Evolutionary conservation across 2,329 filamentous ascomycete species (phyloP).

Genomic region (Davidsoniella eucalypti): DNA sequence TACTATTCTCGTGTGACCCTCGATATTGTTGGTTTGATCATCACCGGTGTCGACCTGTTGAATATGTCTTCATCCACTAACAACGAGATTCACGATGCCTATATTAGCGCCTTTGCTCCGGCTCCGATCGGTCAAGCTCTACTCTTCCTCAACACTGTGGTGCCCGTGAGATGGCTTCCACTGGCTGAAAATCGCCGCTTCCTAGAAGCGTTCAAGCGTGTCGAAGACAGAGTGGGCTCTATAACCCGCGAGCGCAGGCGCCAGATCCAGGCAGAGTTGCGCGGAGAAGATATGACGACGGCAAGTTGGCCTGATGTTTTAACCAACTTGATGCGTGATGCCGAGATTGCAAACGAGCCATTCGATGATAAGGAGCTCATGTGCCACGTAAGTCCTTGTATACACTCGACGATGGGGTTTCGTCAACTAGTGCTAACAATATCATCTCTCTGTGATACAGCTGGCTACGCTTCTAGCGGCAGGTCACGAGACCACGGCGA

Average conservation of each 20-base stretch:
- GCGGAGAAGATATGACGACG: slow-evolving; percentile 5
- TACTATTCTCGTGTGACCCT: slow-evolving; percentile 20
- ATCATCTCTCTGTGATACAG: slow-evolving; percentile 20
- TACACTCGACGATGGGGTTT: not conserved
- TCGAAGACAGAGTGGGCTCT: slow-evolving; percentile 17
- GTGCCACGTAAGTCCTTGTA: slow-evolving; percentile 8
- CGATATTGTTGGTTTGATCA: slow-evolving; percentile 22
- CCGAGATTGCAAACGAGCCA: slow-evolving; percentile 14
- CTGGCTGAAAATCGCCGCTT: slow-evolving; percentile 23
- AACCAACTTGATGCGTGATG: slow-evolving; percentile 21
- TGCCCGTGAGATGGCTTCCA: slow-evolving; percentile 23
- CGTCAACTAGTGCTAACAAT: slow-evolving; percentile 15
- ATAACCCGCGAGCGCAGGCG: slow-evolving; percentile 12
- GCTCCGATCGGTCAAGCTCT: slow-evolving; percentile 15
- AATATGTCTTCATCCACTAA: slow-evolving; percentile 16
- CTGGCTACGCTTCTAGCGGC: slow-evolving; percentile 28
- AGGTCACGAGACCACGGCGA: slow-evolving; percentile 29
- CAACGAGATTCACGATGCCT: slow-evolving; percentile 17
- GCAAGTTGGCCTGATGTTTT: slow-evolving; percentile 18
- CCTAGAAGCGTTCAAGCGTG: slow-evolving; percentile 18
- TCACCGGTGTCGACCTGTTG: slow-evolving; percentile 21
- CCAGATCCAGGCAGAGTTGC: slow-evolving; percentile 10
- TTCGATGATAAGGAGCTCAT: slow-evolving; percentile 18
- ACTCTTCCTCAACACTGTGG: slow-evolving; percentile 19
- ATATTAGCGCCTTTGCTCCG: slow-evolving; percentile 17